These are phyloP conservation scores for Claviceps quebecensis DNA, from an alignment of 2,329 filamentous ascomycete genomes.

Conservation along the genomic window DNA sequence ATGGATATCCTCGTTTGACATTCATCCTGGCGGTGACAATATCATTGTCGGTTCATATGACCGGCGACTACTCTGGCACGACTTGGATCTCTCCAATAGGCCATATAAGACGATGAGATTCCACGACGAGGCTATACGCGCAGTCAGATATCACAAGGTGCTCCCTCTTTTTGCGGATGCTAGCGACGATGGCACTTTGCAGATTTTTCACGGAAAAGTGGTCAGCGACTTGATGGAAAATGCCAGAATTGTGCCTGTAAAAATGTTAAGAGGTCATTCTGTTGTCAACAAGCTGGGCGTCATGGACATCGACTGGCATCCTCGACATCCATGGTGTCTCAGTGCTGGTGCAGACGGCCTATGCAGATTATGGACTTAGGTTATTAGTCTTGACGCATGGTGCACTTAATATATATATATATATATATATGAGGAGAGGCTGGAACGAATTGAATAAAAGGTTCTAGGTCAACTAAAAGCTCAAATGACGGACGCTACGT, in stretches of 20 bases:
- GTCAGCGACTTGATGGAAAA: conserved; percentile 92
- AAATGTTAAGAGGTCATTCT: conserved; percentile 82
- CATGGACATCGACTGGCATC: conserved; percentile 93
- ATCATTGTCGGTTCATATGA: conserved; percentile 92
- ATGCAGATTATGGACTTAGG: conserved; percentile 70
- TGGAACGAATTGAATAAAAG: no score
- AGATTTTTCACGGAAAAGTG: conserved; percentile 95
- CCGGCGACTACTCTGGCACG: conserved; percentile 87
- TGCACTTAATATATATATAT: no score
- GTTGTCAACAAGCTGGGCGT: conserved; percentile 78
- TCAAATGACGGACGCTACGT: neutral
- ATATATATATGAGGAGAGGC: no score
- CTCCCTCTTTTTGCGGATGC: conserved; percentile 85
- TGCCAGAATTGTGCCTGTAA: conserved; percentile 88
- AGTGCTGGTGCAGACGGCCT: conserved; percentile 91
- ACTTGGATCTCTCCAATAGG: conserved; percentile 76
- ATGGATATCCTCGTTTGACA: conserved; percentile 85
- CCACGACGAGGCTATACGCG: conserved; percentile 80
- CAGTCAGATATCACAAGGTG: conserved; percentile 73
- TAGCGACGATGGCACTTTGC: conserved; percentile 84
- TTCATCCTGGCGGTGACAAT: conserved; percentile 89
- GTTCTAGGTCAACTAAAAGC: no score
- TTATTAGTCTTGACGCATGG: neutral
- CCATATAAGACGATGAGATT: conserved; percentile 97
- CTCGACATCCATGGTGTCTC: conserved; percentile 82